These are phyloP conservation scores for Hymenoscyphus fructigenus DNA, from an alignment of 2,329 filamentous ascomycete genomes.

Conservation along the genomic window DNA sequence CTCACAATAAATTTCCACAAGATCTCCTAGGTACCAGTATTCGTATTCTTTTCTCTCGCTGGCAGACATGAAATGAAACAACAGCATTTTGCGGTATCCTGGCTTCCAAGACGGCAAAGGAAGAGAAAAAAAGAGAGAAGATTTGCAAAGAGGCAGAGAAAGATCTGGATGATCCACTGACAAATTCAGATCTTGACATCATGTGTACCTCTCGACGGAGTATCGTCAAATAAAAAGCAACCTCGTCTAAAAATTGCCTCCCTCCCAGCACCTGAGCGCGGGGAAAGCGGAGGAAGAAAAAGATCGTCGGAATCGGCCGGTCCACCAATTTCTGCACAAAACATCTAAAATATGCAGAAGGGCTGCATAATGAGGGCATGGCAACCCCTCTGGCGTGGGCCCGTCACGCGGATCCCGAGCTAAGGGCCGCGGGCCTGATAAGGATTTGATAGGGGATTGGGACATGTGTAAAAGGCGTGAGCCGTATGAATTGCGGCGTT, in stretches of 20 bases:
- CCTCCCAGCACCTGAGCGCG: neutral
- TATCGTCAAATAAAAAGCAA: neutral
- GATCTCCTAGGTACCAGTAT: neutral
- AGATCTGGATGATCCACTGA: neutral
- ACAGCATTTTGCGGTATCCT: neutral
- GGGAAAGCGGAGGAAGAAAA: neutral
- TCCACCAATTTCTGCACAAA: neutral
- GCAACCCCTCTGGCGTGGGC: neutral
- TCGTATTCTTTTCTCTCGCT: neutral
- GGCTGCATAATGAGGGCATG: neutral
- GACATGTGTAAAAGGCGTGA: neutral
- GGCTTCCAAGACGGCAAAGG: neutral
- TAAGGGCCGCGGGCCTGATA: conserved; percentile 11
- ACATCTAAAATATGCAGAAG: neutral
- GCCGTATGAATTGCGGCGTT: neutral
- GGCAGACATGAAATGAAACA: neutral
- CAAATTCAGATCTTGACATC: neutral
- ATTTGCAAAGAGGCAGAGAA: neutral
- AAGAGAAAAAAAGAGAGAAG: neutral
- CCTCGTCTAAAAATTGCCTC: neutral
- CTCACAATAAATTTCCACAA: too few species aligned
- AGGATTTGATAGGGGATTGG: conserved; percentile 9
- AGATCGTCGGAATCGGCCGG: conserved; percentile 5
- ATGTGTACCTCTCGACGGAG: neutral
- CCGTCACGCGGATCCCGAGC: conserved; percentile 8